Evolutionary conservation across 225 moss, liverwort and hornwort genomes (phyloP).

Genomic region (Sphagnum contortum): DNA sequence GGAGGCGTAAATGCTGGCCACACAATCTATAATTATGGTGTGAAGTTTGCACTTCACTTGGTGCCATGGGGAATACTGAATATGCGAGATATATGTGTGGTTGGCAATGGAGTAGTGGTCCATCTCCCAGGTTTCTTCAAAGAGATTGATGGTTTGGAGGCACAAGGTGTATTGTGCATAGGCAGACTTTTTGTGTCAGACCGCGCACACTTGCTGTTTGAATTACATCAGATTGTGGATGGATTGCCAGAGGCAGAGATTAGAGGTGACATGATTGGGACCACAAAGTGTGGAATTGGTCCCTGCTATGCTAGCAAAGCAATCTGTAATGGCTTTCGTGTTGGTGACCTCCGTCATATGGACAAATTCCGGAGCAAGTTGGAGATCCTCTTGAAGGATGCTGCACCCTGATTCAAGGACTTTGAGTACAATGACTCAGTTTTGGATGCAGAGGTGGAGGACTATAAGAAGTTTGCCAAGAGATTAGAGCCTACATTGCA

Average conservation of each 20-base stretch:
- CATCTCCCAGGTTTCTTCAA: conserved; percentile 93
- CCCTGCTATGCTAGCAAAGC: conserved; percentile 97
- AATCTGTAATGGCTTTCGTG: conserved; percentile 83
- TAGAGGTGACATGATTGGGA: conserved; percentile 80
- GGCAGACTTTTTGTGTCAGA: conserved; percentile 92
- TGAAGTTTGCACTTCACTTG: conserved; percentile 88
- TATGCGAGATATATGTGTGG: conserved; percentile 72
- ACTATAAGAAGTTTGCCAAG: conserved; percentile 51
- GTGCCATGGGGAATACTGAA: conserved; percentile 96
- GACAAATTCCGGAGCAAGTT: conserved; percentile 70
- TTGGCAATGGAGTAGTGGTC: conserved; percentile 96
- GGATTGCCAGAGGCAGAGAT: conserved; percentile 78
- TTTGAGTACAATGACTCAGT: conserved; percentile 50
- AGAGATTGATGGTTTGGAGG: conserved; percentile 71
- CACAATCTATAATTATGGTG: conserved; percentile 87
- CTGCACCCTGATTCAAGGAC: conserved; percentile 68
- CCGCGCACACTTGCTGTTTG: conserved; percentile 82
- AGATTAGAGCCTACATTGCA: conserved; percentile 64
- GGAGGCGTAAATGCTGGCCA: conserved; percentile 99
- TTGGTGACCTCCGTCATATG: conserved; percentile 75
- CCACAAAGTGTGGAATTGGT: conserved; percentile 95
- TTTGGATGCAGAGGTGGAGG: conserved; percentile 73
- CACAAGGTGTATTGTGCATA: conserved; percentile 59
- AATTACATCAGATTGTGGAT: conserved; percentile 76
- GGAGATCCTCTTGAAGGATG: conserved; percentile 71